Base-by-base conservation (phyloP, 2,329 filamentous ascomycete genomes). In the Geosmithia putterillii region DNA sequence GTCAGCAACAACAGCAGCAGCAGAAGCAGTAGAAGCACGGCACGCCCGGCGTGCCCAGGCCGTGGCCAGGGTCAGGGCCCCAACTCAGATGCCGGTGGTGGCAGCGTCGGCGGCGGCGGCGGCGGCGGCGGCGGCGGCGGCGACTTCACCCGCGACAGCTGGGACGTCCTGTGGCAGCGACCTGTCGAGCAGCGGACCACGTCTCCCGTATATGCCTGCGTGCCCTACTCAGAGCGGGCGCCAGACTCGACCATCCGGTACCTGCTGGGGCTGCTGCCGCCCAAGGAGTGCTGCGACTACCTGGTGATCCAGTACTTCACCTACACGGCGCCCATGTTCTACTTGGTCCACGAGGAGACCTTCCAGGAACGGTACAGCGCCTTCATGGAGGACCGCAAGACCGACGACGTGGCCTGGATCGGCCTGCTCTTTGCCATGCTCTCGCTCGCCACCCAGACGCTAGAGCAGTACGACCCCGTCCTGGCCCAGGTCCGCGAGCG, bases 391-490 rank as follows among this genome's bases (percentile, higher is more conserved):
- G 35, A 46, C 12, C 45, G 44, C 3, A 19, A 32, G 4, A 21
- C 28, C 2, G 41, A 39, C 2, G 44, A 47, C 10, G 18, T 51
- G 1, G 44, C 50, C 3, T 51, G 47, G 48, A 36, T 51, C 17
- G 50, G 48, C 0, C 37, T 50, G 21, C 42, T 51, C 6, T 51
- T 50, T 20, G 42, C 46, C 7, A 48, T 51, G 10, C 48, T 38
- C n/a, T 49, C 47, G 4, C 21, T 49, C 7, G 43, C 48, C 3
- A 7, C 50, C 2, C 46, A 43, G n/a, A 43, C 46, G 1, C 23
- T 48, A 2, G 45, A 45, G 7, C 35, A 41, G 3, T 46, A 21
- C 12, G 50, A 51, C 15, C 40, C 45, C 1, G 45, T 28, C n/a
- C 25, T 51, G 4, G 20, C 32, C 10, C 45, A 45, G 12, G 10